Percentiles rank a stretch among this genome's conserved stretches.
Evolutionary conservation across 306 rosid genomes (phyloP).

Genomic region (Fragaria nilgerrensis): DNA sequence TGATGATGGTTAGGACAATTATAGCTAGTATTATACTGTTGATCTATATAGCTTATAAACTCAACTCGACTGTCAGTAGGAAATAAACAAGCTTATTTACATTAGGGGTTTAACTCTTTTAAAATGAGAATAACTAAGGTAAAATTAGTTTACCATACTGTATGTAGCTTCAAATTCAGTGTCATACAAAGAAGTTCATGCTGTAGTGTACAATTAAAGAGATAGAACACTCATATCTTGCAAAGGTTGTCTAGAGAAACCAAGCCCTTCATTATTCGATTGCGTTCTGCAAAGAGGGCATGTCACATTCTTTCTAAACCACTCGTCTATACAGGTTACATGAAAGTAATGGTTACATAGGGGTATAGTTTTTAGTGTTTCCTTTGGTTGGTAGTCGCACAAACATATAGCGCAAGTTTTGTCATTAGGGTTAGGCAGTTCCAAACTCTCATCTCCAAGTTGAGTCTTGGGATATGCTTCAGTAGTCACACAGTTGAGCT

Average conservation of each 20-base stretch:
- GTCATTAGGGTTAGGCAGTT: background rate
- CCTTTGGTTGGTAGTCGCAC: conserved; percentile 26
- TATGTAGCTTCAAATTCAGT: too few species aligned
- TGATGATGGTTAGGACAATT: too few species aligned
- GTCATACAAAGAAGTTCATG: too few species aligned
- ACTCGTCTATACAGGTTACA: conserved; percentile 38
- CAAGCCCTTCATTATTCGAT: background rate
- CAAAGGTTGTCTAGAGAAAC: background rate
- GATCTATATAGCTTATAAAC: too few species aligned
- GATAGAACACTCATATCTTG: background rate
- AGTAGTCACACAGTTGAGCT: background rate
- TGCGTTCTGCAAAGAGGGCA: conserved; percentile 46
- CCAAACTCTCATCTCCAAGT: background rate
- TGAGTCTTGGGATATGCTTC: conserved; percentile 1
- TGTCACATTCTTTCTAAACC: conserved; percentile 43
- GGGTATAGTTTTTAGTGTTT: conserved; percentile 39
- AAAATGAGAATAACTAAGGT: too few species aligned
- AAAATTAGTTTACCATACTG: too few species aligned
- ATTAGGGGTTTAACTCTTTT: too few species aligned
- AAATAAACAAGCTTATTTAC: too few species aligned
- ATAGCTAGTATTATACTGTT: too few species aligned
- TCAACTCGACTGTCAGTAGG: too few species aligned
- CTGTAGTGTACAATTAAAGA: too few species aligned
- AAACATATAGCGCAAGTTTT: conserved; percentile 7
- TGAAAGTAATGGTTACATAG: conserved; percentile 50